phyloP scores from a whole-genome alignment of 2,329 filamentous ascomycete genomes.

The Xylariaceae sp. region DNA sequence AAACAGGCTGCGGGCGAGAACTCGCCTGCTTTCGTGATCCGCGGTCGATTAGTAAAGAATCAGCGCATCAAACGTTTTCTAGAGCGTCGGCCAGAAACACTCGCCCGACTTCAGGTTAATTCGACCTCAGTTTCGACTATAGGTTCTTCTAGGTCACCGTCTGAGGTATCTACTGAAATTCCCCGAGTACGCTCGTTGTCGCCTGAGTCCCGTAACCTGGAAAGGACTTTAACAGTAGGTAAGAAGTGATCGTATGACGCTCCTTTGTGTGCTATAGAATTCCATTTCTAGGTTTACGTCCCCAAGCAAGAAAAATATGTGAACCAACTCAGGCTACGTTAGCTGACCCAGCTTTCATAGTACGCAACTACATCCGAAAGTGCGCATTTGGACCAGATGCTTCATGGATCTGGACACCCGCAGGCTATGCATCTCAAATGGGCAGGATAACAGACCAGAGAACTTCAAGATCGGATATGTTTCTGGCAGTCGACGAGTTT shows the following conservation, averaged over 20 bases:
- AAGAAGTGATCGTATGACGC: slow-evolving; percentile 13
- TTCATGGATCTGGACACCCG: slow-evolving; percentile 24
- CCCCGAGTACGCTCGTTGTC: slow-evolving; percentile 28
- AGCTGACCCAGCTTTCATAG: slow-evolving; percentile 16
- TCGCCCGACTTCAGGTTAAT: slow-evolving; percentile 22
- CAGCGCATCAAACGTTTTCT: slow-evolving; percentile 51
- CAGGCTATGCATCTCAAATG: slow-evolving; percentile 23
- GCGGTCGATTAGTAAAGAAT: slow-evolving; percentile 48
- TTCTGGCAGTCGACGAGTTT: slow-evolving; percentile 31
- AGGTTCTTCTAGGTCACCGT: slow-evolving; percentile 12
- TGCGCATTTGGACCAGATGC: slow-evolving; percentile 27
- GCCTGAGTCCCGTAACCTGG: slow-evolving; percentile 29
- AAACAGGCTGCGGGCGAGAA: slow-evolving; percentile 44
- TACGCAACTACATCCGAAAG: slow-evolving; percentile 30
- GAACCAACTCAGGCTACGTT: background rate
- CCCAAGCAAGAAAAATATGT: background rate
- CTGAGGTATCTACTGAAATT: slow-evolving; percentile 7
- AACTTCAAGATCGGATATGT: slow-evolving; percentile 24
- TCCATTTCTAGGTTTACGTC: background rate
- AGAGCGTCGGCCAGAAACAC: slow-evolving; percentile 45
- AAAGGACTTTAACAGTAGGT: slow-evolving; percentile 33
- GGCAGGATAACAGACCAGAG: slow-evolving; percentile 8
- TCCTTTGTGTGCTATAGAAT: background rate
- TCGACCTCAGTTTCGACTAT: background rate
- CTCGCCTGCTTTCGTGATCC: slow-evolving; percentile 46